phyloP scores from a whole-genome alignment of 2,329 filamentous ascomycete species.

The Clarireedia homoeocarpa region DNA sequence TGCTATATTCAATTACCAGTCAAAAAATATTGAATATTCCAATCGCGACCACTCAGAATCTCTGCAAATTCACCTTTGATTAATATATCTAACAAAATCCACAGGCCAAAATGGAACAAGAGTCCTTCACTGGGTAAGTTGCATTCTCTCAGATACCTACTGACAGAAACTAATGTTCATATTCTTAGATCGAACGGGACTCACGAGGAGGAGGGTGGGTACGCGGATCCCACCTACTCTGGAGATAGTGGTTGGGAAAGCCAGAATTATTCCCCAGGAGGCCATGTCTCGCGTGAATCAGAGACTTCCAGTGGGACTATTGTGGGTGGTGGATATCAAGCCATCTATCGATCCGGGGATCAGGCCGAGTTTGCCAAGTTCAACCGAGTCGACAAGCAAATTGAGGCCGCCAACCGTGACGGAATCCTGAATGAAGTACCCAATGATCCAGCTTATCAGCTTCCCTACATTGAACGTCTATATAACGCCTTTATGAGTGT shows the following conservation, averaged over 20 bases:
- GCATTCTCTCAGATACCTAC: too few relatives aligned
- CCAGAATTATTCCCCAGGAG: too few relatives aligned
- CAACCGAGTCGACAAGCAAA: neutral
- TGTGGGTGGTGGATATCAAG: neutral
- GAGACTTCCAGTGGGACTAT: neutral
- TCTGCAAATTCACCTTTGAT: neutral
- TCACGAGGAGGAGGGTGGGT: too few relatives aligned
- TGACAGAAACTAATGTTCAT: too few relatives aligned
- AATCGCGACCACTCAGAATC: neutral
- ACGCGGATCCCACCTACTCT: too few relatives aligned
- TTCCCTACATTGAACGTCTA: slow-evolving; percentile 7
- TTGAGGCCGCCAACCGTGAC: neutral
- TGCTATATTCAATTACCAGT: neutral
- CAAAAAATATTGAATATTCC: neutral
- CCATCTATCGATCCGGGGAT: neutral
- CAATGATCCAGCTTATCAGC: neutral
- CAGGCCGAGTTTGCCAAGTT: neutral
- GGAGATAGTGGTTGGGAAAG: too few relatives aligned
- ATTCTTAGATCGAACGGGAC: too few relatives aligned
- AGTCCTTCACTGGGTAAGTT: too few relatives aligned
- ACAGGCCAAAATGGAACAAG: neutral
- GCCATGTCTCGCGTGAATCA: neutral
- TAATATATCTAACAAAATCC: neutral
- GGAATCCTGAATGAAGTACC: neutral
- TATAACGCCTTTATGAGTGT: slow-evolving; percentile 16